These are phyloP conservation scores for Arabidopsis thaliana DNA, from an alignment of 345 rosid species.

Conservation along the genomic window TAIR10.1 NC_003074.8:4320501-4321000, in stretches of 20 bases:
- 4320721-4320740: conserved; percentile 5
- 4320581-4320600: conserved; percentile 90
- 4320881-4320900: conserved; percentile 10
- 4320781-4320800: conserved; percentile 75
- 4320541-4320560: conserved; percentile 77
- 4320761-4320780: conserved; percentile 9
- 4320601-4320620: conserved; percentile 94
- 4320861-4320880: conserved; percentile 92
- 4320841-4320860: conserved; percentile 67
- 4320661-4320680: neutral
- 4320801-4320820: conserved; percentile 85
- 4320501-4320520: conserved; percentile 53
- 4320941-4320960: conserved; percentile 19
- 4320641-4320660: conserved; percentile 48
- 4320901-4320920: conserved; percentile 11
- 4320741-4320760: conserved; percentile 3
- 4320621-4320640: conserved; percentile 99
- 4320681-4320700: neutral
- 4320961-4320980: conserved; percentile 74
- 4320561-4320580: conserved; percentile 82
- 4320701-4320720: conserved; percentile 4
- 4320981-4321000: conserved; percentile 88
- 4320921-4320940: conserved; percentile 29
- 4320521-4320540: conserved; percentile 62
- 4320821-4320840: conserved; percentile 86